phyloP scores from a whole-genome alignment of 139 green algal species.

The Chlorella vulgaris region DNA sequence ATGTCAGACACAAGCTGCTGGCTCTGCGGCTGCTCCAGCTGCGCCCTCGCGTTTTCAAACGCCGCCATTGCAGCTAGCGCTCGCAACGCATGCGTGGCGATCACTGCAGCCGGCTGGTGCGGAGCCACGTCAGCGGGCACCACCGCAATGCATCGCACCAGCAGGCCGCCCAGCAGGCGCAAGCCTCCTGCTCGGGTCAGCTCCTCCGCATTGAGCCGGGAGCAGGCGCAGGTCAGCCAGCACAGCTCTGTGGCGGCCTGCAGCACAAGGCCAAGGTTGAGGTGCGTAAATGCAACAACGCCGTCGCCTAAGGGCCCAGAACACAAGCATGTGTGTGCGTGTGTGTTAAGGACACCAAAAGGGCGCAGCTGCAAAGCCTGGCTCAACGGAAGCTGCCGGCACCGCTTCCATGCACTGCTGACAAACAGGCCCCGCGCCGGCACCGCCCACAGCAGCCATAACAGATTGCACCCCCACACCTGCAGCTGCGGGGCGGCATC shows the following conservation, averaged over 20 bases:
- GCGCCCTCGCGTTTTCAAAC: conserved; percentile 52
- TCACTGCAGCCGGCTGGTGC: conserved; percentile 49
- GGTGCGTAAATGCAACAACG: too few relatives aligned
- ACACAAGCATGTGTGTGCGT: not conserved
- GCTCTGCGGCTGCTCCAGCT: conserved; percentile 53
- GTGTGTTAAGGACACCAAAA: too few relatives aligned
- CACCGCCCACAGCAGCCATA: too few relatives aligned
- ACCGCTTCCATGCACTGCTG: too few relatives aligned
- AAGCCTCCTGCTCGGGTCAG: conserved; percentile 80
- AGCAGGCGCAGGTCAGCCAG: conserved; percentile 88
- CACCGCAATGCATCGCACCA: conserved; percentile 74
- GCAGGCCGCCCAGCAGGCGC: conserved; percentile 66
- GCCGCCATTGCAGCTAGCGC: conserved; percentile 74
- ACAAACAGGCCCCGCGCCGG: too few relatives aligned
- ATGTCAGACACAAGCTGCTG: conserved; percentile 33
- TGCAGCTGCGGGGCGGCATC: conserved; percentile 48
- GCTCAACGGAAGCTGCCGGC: too few relatives aligned
- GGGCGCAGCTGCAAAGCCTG: too few relatives aligned
- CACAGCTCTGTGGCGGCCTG: conserved; percentile 82
- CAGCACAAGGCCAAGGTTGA: conserved; percentile 34
- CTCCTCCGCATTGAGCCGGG: conserved; percentile 87
- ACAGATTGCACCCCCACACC: too few relatives aligned
- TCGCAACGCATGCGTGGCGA: conserved; percentile 65
- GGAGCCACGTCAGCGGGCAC: conserved; percentile 58
- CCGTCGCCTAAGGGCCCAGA: not conserved